Evolutionary conservation across 192 early-diverging fungal genomes (phyloP).

Genomic region (Coemansia sp.): DNA sequence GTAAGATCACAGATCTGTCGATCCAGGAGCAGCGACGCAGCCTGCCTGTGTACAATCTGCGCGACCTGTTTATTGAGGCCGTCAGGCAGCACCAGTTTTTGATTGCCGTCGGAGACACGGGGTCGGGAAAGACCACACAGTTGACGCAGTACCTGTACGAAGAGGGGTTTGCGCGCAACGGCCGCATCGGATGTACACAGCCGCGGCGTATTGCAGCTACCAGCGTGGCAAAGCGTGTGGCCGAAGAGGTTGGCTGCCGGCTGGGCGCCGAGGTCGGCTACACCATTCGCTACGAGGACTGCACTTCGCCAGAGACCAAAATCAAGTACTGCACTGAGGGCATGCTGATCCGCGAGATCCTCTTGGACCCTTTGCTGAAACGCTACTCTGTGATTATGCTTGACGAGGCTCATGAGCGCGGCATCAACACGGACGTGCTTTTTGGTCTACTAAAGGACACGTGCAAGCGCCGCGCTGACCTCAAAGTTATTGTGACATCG

Average conservation of each 20-base stretch:
- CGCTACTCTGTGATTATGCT: constrained; percentile 95
- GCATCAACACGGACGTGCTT: constrained; percentile 90
- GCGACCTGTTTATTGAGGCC: constrained; percentile 75
- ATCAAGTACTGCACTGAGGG: constrained; percentile 99
- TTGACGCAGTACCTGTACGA: constrained; percentile 95
- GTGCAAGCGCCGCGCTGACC: constrained; percentile 76
- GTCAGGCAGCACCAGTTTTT: constrained; percentile 78
- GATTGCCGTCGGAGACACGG: constrained; percentile 94
- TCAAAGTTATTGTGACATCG: constrained; percentile 93
- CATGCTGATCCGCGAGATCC: constrained; percentile 88
- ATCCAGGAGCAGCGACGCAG: constrained; percentile 83
- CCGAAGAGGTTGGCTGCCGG: constrained; percentile 81
- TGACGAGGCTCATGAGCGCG: constrained; percentile 98
- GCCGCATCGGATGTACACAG: constrained; percentile 93
- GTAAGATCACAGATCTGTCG: constrained; percentile 78
- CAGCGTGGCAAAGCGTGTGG: constrained; percentile 96
- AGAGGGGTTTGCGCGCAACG: constrained; percentile 83
- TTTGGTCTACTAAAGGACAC: constrained; percentile 89
- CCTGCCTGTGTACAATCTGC: constrained; percentile 84
- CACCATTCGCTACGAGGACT: constrained; percentile 97
- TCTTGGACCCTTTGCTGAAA: constrained; percentile 80
- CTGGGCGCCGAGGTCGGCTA: constrained; percentile 91
- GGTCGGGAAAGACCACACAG: constrained; percentile 97
- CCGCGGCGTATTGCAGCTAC: constrained; percentile 97
- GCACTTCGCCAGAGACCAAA: constrained; percentile 80